Base-by-base conservation (phyloP, 768 basidiomycete species). In the Cystobasidium tubakii region DNA sequence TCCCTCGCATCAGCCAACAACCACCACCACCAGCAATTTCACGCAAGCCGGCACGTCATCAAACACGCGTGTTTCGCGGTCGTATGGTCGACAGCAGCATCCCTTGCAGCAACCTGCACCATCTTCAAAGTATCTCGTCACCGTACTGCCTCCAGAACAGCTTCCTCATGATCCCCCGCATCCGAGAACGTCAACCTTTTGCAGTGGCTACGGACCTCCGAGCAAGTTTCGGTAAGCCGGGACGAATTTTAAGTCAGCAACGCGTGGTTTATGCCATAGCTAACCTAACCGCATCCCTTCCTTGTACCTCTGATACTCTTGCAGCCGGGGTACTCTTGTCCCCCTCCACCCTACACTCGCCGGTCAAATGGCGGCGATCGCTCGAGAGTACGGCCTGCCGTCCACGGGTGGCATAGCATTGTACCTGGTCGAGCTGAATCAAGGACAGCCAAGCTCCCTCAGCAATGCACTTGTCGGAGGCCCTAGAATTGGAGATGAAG, bases 301-400 rank as follows among this genome's bases (percentile, higher is more conserved):
- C n/a, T n/a, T n/a, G n/a, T n/a, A n/a, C n/a, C n/a, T 77, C 88
- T 90, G 75, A 84, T 86, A 21, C 88, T 89, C 63, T 90, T 91
- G 79, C 86, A 78, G 86, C 17, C 86, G 94, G 31, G 94, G 94
- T 9, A 88, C 87, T n/a, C 84, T 98, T 15, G 86, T 97, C 2
- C 89, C 93, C 0, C 84, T 98, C 0, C 87, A 93, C 79, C 84
- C 92, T 4, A 91, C 89, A 0, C 83, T 98, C 0, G 88, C 91
- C 50, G 85, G 88, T 0, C 94, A 96, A 80, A 82, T 96, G 12
- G 84, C 84, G 25, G 90, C 91, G 7, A 96, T 98, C 65, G 92
- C 94, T 17, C 88, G 88, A 81, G 94, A 97, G 82, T 98, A 93
- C 79, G 90, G 90, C 1, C 83, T 98, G 21, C 94, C 94, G 0